phyloP scores from a whole-genome alignment of 345 rosid genomes.

The Lagerstroemia speciosa region DNA sequence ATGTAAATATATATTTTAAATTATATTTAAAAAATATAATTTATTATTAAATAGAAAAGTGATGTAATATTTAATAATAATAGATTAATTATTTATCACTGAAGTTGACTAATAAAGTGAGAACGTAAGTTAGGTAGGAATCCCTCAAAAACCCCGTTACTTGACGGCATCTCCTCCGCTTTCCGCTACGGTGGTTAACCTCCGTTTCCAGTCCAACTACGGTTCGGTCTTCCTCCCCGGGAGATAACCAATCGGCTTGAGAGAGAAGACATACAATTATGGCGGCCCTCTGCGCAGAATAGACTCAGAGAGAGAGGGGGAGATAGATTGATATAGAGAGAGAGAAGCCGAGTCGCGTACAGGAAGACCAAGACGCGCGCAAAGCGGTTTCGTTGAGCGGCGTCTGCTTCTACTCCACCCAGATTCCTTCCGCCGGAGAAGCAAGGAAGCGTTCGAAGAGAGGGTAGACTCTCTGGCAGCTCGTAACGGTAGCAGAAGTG shows the following conservation, averaged over 20 bases:
- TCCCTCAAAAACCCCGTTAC: too few species aligned
- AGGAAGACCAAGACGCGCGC: slow-evolving; percentile 30
- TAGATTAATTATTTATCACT: too few species aligned
- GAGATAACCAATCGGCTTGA: slow-evolving; percentile 14
- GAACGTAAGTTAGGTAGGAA: too few species aligned
- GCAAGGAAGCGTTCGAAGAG: neutral
- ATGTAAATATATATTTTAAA: too few species aligned
- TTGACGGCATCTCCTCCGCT: slow-evolving; percentile 7
- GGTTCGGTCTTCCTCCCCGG: slow-evolving; percentile 3
- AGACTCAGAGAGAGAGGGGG: slow-evolving; percentile 7
- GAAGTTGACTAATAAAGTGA: too few species aligned
- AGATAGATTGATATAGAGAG: slow-evolving; percentile 13
- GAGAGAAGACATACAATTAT: neutral
- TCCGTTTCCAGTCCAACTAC: slow-evolving; percentile 16
- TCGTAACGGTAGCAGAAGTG: neutral
- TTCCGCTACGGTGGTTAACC: slow-evolving; percentile 15
- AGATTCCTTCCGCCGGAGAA: slow-evolving; percentile 1
- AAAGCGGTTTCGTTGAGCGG: slow-evolving; percentile 28
- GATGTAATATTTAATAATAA: too few species aligned
- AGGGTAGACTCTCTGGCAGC: neutral
- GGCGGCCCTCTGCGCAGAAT: slow-evolving; percentile 3
- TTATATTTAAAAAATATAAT: too few species aligned
- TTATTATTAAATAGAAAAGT: too few species aligned
- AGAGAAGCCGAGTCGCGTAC: slow-evolving; percentile 22
- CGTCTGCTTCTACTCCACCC: slow-evolving; percentile 8